Evolutionary conservation across 2,329 filamentous ascomycete species (phyloP).

Genomic region (Fusarium bactridioides): DNA sequence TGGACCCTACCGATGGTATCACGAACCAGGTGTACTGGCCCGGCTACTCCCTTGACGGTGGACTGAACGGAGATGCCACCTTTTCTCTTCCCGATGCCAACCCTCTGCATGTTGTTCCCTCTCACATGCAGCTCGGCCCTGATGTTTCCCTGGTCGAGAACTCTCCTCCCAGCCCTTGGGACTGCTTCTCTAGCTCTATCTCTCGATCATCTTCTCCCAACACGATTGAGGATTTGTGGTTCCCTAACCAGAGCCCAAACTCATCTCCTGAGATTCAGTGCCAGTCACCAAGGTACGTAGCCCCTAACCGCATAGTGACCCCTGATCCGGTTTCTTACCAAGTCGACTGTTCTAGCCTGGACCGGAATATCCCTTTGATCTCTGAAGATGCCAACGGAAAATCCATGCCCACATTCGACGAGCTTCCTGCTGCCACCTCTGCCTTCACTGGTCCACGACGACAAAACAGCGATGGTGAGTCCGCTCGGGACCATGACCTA

Average conservation of each 20-base stretch:
- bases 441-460: constrained; percentile 55
- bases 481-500: constrained; percentile 70
- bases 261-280: constrained; percentile 60
- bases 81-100: constrained; percentile 54
- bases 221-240: constrained; percentile 59
- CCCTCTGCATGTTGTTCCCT: constrained; percentile 63
- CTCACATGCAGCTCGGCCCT: constrained; percentile 63
- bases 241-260: constrained; percentile 48
- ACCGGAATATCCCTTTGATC: constrained; percentile 44
- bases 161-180: constrained; percentile 62
- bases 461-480: constrained; percentile 61
- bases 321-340: constrained; percentile 35
- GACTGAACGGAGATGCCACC: constrained; percentile 52
- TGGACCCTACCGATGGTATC: constrained; percentile 57
- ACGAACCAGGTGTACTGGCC: constrained; percentile 61
- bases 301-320: constrained; percentile 5
- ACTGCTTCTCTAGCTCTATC: constrained; percentile 61
- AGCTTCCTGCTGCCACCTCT: constrained; percentile 42
- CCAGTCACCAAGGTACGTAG: constrained; percentile 63
- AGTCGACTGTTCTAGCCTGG: constrained; percentile 39
- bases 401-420: constrained; percentile 41
- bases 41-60: constrained; percentile 55
- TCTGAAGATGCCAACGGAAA: constrained; percentile 41
- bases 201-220: constrained; percentile 61
- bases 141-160: constrained; percentile 57